Evolutionary conservation across 2,329 filamentous ascomycete species (phyloP), one percentile per base, ranked within the genome.

Genomic region (Ophiostoma sp.): DNA sequence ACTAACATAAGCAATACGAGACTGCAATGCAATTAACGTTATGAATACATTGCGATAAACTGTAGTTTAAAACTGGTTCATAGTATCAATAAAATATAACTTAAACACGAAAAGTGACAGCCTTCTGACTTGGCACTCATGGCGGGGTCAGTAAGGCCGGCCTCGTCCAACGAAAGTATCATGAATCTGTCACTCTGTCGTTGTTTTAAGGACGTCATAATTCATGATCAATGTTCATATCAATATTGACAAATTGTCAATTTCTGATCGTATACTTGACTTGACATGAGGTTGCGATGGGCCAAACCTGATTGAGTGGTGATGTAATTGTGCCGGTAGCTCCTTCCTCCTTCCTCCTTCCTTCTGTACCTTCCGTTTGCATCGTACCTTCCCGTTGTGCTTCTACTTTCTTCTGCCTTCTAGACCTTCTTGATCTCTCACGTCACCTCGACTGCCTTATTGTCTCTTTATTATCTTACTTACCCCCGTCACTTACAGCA

Each of bases 351-450:
- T n/a, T n/a, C n/a, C n/a, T n/a, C n/a, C n/a, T n/a, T n/a, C n/a
- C n/a, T n/a, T n/a, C n/a, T n/a, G n/a, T 31, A 31, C 27, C 27
- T 31, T 60, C 44, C 62, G 65, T 27, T 57, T 17, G 69, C 36
- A 44, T 67, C 65, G 64, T 67, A 62, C 64, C 64, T 70, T 70
- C 68, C 17, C 44, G 17, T 48, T 48, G 11, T 39, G 31, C 20
- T 27, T 39, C 11, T 44, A 17, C 3, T 65, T 27, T 39, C 11
- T 44, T 17, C 3, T 65, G 20, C 23, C 35, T 39, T 35, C 27
- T 8, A 39, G 17, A 23, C 35, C 62, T 65, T 23, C 62, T 17
- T 7, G 2, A 4, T 48, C 15, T 8, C 7, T n/a, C 44, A 48
- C 44, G 17, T 48, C 6, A 48, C 44, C 7, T 48, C 17, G 17